Base-by-base conservation (phyloP, 169 alveolate species). In the Theileria equi region DNA sequence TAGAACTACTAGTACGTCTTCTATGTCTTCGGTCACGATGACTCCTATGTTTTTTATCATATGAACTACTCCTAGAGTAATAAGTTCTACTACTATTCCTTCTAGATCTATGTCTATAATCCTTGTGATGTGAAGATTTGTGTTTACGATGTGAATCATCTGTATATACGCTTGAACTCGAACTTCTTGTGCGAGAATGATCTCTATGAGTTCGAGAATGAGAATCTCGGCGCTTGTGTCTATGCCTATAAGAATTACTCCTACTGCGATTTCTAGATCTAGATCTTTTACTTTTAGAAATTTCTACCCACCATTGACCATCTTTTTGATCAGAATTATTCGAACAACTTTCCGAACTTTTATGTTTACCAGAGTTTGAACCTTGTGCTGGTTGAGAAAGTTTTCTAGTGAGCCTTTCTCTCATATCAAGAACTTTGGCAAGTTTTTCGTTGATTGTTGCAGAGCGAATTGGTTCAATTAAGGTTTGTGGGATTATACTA, bases 371-470 rank as follows among this genome's bases (percentile, higher is more conserved):
- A 13, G 11, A 16, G 57, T n/a, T n/a, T n/a, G 61, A 25, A 26
- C 3, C 28, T 10, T 31, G 28, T 10, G 35, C 19, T 29, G 21
- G 21, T 25, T 25, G 3, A 10, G 61, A 54, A 45, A 78, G 61
- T 32, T 65, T 78, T n/a, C 44, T 44, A 19, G 65, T 59, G 28
- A 78, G n/a, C 36, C 61, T 67, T 16, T 78, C 87, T 48, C 70
- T 47, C 36, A 62, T 45, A 6, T 80, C 80, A 19, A 64, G 36
- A 25, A 62, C 88, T 16, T 80, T 69, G 45, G 79, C 79, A 5
- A 55, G 72, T 43, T 80, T 80, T 66, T 65, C 73, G 49, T 71
- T 80, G 16, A 58, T 81, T 5, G n/a, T 50, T 16, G n/a, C 19
- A 53, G 58, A 17, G 32, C 29, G 44, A 28, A 58, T 68, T 0